Evolutionary conservation across 768 basidiomycete genomes (phyloP).

Genomic region (Podaxis sp.): DNA sequence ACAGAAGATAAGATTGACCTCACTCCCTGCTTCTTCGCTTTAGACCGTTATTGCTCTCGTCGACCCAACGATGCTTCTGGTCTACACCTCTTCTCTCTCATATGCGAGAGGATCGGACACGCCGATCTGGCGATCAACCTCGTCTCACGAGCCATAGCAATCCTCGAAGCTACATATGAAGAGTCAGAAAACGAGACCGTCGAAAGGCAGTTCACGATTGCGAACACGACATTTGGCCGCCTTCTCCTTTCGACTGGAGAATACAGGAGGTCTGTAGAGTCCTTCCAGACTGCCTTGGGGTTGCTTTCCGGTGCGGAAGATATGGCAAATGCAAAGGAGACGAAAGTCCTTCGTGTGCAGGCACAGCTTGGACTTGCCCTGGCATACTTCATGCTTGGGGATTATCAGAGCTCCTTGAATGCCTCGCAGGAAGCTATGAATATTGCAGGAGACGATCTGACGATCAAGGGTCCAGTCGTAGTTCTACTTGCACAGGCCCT

Average conservation of each 20-base stretch:
- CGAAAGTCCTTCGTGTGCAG: conserved; percentile 44
- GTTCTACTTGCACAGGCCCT: conserved; percentile 82
- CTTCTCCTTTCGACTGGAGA: conserved; percentile 59
- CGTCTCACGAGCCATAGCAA: conserved; percentile 55
- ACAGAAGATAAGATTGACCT: conserved; percentile 40
- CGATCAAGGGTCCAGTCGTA: conserved; percentile 60
- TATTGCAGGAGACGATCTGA: conserved; percentile 41
- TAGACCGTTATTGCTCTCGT: conserved; percentile 70
- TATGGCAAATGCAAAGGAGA: conserved; percentile 12
- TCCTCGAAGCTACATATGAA: conserved; percentile 89
- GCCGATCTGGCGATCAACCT: conserved; percentile 52
- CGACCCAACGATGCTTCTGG: conserved; percentile 68
- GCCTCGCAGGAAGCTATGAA: conserved; percentile 66
- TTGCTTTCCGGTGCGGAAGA: conserved; percentile 55
- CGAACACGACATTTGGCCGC: conserved; percentile 79
- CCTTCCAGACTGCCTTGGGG: conserved; percentile 69
- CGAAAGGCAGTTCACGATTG: conserved; percentile 76
- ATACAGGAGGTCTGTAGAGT: conserved; percentile 57
- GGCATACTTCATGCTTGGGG: conserved; percentile 60
- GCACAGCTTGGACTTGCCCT: conserved; percentile 70
- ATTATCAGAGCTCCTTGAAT: conserved; percentile 58
- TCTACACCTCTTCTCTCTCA: conserved; percentile 76
- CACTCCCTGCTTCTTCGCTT: conserved; percentile 74
- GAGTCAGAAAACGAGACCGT: conserved; percentile 74
- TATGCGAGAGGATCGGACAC: conserved; percentile 83